These are phyloP conservation scores for Ceratocystis harringtonii DNA, from an alignment of 2,329 filamentous ascomycete genomes.

Conservation along the genomic window DNA sequence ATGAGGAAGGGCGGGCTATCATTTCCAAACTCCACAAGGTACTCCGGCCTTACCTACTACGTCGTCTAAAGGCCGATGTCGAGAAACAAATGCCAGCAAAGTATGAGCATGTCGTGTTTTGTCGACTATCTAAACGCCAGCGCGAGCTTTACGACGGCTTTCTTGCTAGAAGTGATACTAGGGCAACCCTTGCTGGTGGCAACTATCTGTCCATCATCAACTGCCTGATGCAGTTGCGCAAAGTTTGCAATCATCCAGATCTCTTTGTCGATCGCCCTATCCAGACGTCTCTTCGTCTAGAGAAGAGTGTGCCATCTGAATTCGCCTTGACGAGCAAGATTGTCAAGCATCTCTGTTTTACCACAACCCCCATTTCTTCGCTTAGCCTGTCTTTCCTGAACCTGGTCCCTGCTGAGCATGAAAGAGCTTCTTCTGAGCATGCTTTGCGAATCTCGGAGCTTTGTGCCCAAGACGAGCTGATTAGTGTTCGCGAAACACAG, in stretches of 20 bases:
- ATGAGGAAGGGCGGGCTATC: constrained; percentile 81
- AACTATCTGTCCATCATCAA: constrained; percentile 98
- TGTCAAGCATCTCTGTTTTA: constrained; percentile 44
- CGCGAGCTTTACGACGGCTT: constrained; percentile 94
- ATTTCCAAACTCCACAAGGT: constrained; percentile 91
- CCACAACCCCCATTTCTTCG: constrained; percentile 31
- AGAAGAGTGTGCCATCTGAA: constrained; percentile 44
- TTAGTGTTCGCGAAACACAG: background rate
- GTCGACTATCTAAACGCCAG: constrained; percentile 85
- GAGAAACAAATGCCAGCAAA: constrained; percentile 99
- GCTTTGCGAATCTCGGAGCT: constrained; percentile 19
- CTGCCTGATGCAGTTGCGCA: constrained; percentile 90
- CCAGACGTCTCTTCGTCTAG: constrained; percentile 91
- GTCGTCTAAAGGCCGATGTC: constrained; percentile 86
- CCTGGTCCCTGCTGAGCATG: constrained; percentile 41
- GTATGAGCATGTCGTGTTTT: constrained; percentile 94
- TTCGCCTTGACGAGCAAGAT: constrained; percentile 46
- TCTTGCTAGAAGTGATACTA: constrained; percentile 75
- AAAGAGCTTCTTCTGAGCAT: constrained; percentile 38
- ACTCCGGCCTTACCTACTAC: constrained; percentile 76
- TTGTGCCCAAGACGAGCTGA: constrained; percentile 6
- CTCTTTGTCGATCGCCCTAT: constrained; percentile 92
- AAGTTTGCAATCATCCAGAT: constrained; percentile 97
- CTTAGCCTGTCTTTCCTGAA: constrained; percentile 68
- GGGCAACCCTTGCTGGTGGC: constrained; percentile 74